Conservation (phyloP, 2,329 filamentous ascomycete species). For the Apiospora rasikravindrae region DNA sequence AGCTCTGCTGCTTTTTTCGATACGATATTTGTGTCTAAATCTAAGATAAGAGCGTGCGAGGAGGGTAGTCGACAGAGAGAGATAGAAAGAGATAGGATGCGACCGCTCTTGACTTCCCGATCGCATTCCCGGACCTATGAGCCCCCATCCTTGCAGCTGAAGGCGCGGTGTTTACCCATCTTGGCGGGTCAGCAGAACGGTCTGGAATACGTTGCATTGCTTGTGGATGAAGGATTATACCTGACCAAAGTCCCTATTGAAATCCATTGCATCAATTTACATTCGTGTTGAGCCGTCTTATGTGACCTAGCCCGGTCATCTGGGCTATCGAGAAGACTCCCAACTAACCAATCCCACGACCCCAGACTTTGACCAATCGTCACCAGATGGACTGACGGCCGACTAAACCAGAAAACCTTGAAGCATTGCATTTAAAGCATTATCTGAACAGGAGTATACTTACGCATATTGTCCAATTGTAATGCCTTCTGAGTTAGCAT, state of each 20-base stretch:
- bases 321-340: background rate
- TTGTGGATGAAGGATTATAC: background rate
- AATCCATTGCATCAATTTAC: background rate
- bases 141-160: background rate
- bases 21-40: background rate
- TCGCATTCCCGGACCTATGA: background rate
- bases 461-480: no score
- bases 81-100: background rate
- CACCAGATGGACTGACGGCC: background rate
- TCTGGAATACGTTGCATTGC: background rate
- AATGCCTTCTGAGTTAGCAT: background rate
- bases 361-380: no score
- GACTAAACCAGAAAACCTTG: no score
- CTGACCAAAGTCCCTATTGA: background rate
- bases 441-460: no score
- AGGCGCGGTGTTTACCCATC: constrained; percentile 10
- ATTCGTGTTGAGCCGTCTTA: background rate
- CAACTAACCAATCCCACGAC: no score
- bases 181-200: background rate
- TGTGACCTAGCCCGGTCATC: background rate
- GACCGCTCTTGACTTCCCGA: background rate
- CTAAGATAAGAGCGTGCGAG: background rate
- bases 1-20: background rate
- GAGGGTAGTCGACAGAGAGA: background rate
- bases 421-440: no score